phyloP scores from a whole-genome alignment of 2,329 filamentous ascomycete genomes.

The Hortaea sp. region DNA sequence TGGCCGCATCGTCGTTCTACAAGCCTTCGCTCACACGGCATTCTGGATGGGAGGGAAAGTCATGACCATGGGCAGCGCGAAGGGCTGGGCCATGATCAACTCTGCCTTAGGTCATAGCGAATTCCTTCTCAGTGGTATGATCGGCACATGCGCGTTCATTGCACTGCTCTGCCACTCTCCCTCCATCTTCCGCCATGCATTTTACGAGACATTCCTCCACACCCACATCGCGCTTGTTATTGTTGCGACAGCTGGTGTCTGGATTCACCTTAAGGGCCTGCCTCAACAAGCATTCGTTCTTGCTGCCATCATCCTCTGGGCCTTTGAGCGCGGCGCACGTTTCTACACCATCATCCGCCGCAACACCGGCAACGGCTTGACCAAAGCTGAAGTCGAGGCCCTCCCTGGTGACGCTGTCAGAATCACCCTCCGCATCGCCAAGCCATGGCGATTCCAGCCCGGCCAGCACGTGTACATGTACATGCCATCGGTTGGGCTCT shows the following conservation, averaged over 20 bases:
- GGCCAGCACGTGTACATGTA: slow-evolving; percentile 75
- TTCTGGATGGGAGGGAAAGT: slow-evolving; percentile 45
- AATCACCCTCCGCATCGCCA: slow-evolving; percentile 62
- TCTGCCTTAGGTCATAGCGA: slow-evolving; percentile 30
- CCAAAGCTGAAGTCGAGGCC: slow-evolving; percentile 60
- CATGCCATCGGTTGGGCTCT: slow-evolving; percentile 60
- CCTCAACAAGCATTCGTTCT: slow-evolving; percentile 53
- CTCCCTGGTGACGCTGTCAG: slow-evolving; percentile 66
- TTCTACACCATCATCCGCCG: slow-evolving; percentile 51
- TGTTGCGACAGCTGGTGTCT: slow-evolving; percentile 52
- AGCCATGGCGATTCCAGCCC: slow-evolving; percentile 65
- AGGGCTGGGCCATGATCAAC: slow-evolving; percentile 41
- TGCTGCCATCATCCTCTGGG: slow-evolving; percentile 57
- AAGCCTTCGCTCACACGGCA: slow-evolving; percentile 56
- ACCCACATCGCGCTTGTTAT: slow-evolving; percentile 58
- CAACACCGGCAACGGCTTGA: slow-evolving; percentile 58
- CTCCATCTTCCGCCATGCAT: slow-evolving; percentile 63
- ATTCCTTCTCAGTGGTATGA: slow-evolving; percentile 52
- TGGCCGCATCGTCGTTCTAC: slow-evolving; percentile 62
- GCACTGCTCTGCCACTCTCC: slow-evolving; percentile 58
- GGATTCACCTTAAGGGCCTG: slow-evolving; percentile 51
- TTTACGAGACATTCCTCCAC: slow-evolving; percentile 69
- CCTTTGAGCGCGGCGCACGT: slow-evolving; percentile 51
- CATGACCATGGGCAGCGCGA: slow-evolving; percentile 23
- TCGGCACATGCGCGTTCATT: slow-evolving; percentile 51